A percentile compares a stretch with the other conserved stretches of the same genome.
phyloP scores from a whole-genome alignment of 2,329 filamentous ascomycete genomes.

The Chlorencoelia australis region DNA sequence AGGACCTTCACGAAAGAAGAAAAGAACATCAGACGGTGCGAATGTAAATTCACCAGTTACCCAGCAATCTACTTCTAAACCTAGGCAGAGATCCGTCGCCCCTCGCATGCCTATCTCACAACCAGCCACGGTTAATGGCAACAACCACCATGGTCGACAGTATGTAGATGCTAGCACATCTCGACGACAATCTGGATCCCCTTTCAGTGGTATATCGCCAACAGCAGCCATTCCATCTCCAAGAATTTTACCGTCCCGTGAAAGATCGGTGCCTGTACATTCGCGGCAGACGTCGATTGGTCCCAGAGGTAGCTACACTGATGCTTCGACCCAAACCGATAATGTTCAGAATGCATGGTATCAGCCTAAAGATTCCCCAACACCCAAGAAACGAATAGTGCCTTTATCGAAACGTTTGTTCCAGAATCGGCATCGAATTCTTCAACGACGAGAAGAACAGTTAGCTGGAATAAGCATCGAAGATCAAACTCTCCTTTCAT shows the following conservation, averaged over 20 bases:
- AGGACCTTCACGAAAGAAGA: conserved; percentile 53
- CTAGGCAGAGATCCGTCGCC: conserved; percentile 24
- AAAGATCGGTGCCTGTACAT: conserved; percentile 8
- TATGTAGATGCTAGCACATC: conserved; percentile 26
- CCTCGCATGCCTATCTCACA: conserved; percentile 20
- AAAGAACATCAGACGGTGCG: conserved; percentile 46
- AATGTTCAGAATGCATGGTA: conserved; percentile 26
- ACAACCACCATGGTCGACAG: conserved; percentile 16
- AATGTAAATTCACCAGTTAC: conserved; percentile 16
- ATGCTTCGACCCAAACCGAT: conserved; percentile 25
- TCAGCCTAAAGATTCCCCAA: conserved; percentile 11
- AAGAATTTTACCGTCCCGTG: conserved; percentile 8
- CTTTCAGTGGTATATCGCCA: conserved; percentile 22
- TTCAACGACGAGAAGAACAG: conserved; percentile 6
- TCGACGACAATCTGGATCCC: conserved; percentile 23
- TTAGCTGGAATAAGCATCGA: conserved; percentile 5
- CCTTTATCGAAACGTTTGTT: conserved; percentile 24
- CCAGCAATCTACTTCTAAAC: conserved; percentile 23
- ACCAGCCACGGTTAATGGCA: conserved; percentile 11
- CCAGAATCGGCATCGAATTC: conserved; percentile 20
- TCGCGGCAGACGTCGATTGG: conserved; percentile 18
- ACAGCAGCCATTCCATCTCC: conserved; percentile 16
- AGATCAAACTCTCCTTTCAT: conserved; percentile 9
- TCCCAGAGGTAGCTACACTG: conserved; percentile 20
- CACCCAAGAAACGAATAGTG: conserved; percentile 19